phyloP scores from a whole-genome alignment of 2,329 filamentous ascomycete species.

The Bipolaris gigantea region DNA sequence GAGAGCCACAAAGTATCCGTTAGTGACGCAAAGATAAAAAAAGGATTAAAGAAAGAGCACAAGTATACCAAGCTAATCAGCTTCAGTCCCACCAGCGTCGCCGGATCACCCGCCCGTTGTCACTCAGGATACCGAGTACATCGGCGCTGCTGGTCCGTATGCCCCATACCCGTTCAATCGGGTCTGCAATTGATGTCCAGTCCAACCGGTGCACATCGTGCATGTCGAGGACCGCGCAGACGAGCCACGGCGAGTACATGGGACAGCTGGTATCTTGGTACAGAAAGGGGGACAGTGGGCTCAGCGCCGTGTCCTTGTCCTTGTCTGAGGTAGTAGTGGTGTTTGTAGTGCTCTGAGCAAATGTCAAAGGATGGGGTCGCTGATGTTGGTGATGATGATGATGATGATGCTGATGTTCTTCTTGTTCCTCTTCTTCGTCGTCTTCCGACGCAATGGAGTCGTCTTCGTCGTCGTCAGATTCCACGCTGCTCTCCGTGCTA shows the following conservation, averaged over 20 bases:
- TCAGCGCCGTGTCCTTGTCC: background rate
- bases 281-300: constrained; percentile 25
- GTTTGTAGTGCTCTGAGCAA: constrained; percentile 8
- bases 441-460: background rate
- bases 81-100: constrained; percentile 44
- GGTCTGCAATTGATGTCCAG: constrained; percentile 44
- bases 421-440: background rate
- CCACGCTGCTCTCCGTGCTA: constrained; percentile 16
- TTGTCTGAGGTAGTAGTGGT: background rate
- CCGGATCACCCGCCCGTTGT: constrained; percentile 39
- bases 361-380: constrained; percentile 18
- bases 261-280: constrained; percentile 35
- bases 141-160: constrained; percentile 39
- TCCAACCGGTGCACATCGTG: constrained; percentile 40
- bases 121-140: constrained; percentile 40
- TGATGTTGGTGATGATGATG: background rate
- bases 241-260: constrained; percentile 43
- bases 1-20: background rate
- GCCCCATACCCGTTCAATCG: constrained; percentile 40
- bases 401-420: background rate
- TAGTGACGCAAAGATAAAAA: background rate
- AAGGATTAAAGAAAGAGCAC: background rate
- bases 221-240: constrained; percentile 42
- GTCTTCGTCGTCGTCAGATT: constrained; percentile 1
- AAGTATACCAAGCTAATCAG: background rate